Evolutionary conservation across 2,329 filamentous ascomycete species (phyloP).

Genomic region (Corynespora cassiicola): DNA sequence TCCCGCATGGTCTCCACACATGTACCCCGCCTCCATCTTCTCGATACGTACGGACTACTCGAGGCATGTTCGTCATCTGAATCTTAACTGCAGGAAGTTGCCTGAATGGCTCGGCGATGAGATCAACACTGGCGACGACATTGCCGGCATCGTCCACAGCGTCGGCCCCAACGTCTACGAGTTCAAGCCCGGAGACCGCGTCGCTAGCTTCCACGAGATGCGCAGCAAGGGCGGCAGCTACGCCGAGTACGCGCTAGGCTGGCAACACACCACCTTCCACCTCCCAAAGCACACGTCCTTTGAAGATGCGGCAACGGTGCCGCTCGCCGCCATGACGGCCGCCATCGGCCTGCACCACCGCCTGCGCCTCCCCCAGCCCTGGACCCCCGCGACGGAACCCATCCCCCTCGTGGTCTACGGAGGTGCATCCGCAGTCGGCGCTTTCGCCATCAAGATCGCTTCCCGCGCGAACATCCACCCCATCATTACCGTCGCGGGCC

Average conservation of each 20-base stretch:
- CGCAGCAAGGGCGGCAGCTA: conserved; percentile 58
- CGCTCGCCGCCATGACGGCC: conserved; percentile 51
- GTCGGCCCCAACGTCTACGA: conserved; percentile 63
- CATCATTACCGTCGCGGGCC: conserved; percentile 43
- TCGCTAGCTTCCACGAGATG: conserved; percentile 65
- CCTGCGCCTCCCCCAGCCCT: conserved; percentile 46
- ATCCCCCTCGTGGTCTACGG: conserved; percentile 44
- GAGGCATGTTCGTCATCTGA: too few relatives aligned
- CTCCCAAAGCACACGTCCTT: conserved; percentile 17
- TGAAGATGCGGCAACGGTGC: conserved; percentile 41
- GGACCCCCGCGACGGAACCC: conserved; percentile 18
- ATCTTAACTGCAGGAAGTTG: conserved; percentile 24
- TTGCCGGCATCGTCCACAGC: conserved; percentile 61
- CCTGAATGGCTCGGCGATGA: conserved; percentile 16
- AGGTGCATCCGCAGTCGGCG: conserved; percentile 43
- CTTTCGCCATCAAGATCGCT: conserved; percentile 45
- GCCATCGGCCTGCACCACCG: conserved; percentile 47
- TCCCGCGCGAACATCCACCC: conserved; percentile 42
- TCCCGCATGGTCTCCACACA: too few relatives aligned
- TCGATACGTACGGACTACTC: neutral
- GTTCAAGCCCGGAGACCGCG: conserved; percentile 64
- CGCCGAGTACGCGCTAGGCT: conserved; percentile 65
- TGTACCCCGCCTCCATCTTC: neutral
- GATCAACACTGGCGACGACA: conserved; percentile 63
- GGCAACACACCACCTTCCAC: conserved; percentile 61